phyloP scores from a whole-genome alignment of 768 basidiomycete genomes.

The Boletus subcaerulescens region DNA sequence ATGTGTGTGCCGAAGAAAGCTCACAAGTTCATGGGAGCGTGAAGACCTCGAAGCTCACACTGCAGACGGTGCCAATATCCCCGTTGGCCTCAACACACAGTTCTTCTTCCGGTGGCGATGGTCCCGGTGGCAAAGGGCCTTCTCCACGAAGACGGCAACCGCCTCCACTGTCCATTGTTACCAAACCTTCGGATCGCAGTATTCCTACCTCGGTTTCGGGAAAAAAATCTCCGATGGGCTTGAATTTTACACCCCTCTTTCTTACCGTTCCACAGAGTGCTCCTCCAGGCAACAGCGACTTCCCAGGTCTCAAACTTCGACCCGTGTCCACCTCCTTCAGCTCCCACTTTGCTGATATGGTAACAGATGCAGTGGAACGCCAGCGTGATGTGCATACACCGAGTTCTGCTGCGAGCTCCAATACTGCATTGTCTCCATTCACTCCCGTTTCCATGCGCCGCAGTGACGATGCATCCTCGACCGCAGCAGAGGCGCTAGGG shows the following conservation, averaged over 20 bases:
- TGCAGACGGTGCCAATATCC: constrained; percentile 41
- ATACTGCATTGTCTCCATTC: constrained; percentile 44
- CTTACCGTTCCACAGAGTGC: constrained; percentile 52
- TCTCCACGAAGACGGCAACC: constrained; percentile 29
- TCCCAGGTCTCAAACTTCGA: constrained; percentile 65
- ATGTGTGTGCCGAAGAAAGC: constrained; percentile 32
- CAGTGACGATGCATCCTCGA: constrained; percentile 32
- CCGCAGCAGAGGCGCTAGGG: constrained; percentile 29
- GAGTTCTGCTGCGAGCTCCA: constrained; percentile 43
- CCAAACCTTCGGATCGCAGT: constrained; percentile 15
- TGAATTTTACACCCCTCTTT: constrained; percentile 13
- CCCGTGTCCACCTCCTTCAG: constrained; percentile 78
- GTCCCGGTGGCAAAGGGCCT: constrained; percentile 20
- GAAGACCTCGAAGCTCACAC: constrained; percentile 30
- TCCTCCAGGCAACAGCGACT: constrained; percentile 59
- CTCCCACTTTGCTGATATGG: constrained; percentile 55
- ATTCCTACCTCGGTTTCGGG: constrained; percentile 15
- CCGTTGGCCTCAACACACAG: constrained; percentile 21
- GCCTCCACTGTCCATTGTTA: constrained; percentile 30
- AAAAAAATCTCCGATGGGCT: constrained; percentile 4
- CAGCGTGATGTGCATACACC: constrained; percentile 48
- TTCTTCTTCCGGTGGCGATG: constrained; percentile 6
- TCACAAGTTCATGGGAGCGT: constrained; percentile 19
- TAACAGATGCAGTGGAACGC: constrained; percentile 29
- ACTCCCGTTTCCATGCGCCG: constrained; percentile 38